Conservation (phyloP, 1,284 basidiomycete species). For the Cryptococcus depauperatus region DNA sequence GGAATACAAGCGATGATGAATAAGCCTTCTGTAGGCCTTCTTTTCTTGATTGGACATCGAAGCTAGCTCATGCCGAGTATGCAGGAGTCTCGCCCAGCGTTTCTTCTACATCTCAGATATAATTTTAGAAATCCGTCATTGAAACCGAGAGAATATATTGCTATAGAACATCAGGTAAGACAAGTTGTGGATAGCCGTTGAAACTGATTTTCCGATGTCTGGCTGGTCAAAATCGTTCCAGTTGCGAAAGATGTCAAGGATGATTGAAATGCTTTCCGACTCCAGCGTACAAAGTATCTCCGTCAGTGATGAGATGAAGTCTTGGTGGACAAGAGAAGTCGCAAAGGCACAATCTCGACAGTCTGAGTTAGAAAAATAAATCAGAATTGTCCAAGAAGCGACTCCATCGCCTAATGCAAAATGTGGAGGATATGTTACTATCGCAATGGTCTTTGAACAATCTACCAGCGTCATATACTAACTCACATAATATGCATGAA, state of each 20-base stretch:
- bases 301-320: conserved; percentile 36
- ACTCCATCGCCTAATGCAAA: too few species aligned
- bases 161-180: conserved; percentile 45
- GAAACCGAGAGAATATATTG: conserved; percentile 39
- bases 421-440: too few species aligned
- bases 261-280: conserved; percentile 41
- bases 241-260: conserved; percentile 40
- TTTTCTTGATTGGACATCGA: neutral
- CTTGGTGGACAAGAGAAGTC: conserved; percentile 42
- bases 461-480: too few species aligned
- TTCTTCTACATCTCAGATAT: conserved; percentile 41
- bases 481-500: too few species aligned
- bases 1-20: conserved; percentile 33
- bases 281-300: conserved; percentile 34
- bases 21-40: conserved; percentile 27
- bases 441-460: too few species aligned
- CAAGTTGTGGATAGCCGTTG: too few species aligned
- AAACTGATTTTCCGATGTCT: neutral
- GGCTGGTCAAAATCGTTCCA: conserved; percentile 14
- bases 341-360: conserved; percentile 1
- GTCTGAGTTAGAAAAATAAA: neutral
- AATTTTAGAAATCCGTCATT: conserved; percentile 42
- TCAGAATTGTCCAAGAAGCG: too few species aligned
- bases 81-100: conserved; percentile 27
- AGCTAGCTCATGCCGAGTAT: neutral